These are phyloP conservation scores for Paecilomyces sp. DNA, from an alignment of 2,329 filamentous ascomycete genomes.

Conservation along the genomic window DNA sequence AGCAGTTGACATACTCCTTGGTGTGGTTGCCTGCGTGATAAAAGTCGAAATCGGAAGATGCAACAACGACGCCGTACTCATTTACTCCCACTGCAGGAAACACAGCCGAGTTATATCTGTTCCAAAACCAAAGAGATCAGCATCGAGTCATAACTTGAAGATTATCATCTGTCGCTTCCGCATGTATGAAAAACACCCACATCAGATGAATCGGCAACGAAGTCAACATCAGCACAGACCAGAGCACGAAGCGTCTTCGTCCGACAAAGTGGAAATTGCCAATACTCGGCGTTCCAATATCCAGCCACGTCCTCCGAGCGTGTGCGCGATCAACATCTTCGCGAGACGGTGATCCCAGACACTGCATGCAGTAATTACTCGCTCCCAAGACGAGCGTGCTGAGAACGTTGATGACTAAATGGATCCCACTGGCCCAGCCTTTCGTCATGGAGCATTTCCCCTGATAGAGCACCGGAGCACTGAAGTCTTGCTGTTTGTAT, in stretches of 20 bases:
- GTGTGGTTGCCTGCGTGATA: neutral
- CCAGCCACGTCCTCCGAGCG: conserved; percentile 1
- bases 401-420: conserved; percentile 6
- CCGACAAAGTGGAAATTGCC: conserved; percentile 4
- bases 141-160: neutral
- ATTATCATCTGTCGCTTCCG: neutral
- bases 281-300: conserved; percentile 6
- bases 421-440: neutral
- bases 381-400: conserved; percentile 12
- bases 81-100: neutral
- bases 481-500: neutral
- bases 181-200: neutral
- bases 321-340: conserved; percentile 15
- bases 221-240: neutral
- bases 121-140: neutral
- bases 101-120: neutral
- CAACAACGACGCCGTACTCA: neutral
- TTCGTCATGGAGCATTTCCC: conserved; percentile 6
- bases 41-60: neutral
- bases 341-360: conserved; percentile 15
- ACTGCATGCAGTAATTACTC: conserved; percentile 21
- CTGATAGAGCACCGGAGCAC: conserved; percentile 2
- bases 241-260: neutral
- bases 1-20: neutral
- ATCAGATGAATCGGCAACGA: neutral